Evolutionary conservation across 2,329 filamentous ascomycete species (phyloP).

Genomic region (Botrytis pseudocinerea): DNA sequence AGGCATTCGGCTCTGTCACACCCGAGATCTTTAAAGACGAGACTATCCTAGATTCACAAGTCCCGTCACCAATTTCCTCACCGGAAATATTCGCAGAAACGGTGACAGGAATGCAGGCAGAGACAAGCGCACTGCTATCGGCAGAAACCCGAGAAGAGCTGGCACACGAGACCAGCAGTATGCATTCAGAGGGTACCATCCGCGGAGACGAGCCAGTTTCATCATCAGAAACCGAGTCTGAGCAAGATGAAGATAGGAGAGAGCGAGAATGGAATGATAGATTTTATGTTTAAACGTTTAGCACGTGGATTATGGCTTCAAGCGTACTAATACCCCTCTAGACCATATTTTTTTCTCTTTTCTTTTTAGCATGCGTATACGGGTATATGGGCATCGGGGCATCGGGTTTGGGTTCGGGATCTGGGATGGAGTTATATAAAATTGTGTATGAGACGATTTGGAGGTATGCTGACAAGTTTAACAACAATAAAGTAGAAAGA

Average conservation of each 20-base stretch:
- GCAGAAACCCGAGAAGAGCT: neutral
- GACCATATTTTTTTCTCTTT: conserved; percentile 1
- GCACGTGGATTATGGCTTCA: neutral
- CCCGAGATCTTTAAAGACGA: conserved; percentile 12
- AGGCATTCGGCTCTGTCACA: conserved; percentile 7
- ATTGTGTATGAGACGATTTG: conserved; percentile 21
- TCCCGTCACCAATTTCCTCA: neutral
- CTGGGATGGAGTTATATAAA: conserved; percentile 21
- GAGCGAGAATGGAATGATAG: conserved; percentile 10
- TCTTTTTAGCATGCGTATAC: conserved; percentile 9
- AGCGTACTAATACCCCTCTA: conserved; percentile 27
- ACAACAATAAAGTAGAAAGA: conserved; percentile 1
- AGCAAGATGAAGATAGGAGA: neutral
- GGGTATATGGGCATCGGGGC: neutral
- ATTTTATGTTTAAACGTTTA: conserved; percentile 21
- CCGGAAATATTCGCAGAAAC: conserved; percentile 3
- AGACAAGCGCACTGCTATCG: too few species aligned
- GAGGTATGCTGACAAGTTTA: neutral
- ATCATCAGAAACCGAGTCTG: neutral
- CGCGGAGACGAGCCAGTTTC: conserved; percentile 14
- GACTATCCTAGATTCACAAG: conserved; percentile 14
- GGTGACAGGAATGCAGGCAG: neutral
- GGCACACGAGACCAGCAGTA: conserved; percentile 6
- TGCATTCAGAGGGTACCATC: conserved; percentile 16
- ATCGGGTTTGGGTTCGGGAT: conserved; percentile 8